Conservation (phyloP, 345 rosid genomes). For the Psidium guajava region DNA sequence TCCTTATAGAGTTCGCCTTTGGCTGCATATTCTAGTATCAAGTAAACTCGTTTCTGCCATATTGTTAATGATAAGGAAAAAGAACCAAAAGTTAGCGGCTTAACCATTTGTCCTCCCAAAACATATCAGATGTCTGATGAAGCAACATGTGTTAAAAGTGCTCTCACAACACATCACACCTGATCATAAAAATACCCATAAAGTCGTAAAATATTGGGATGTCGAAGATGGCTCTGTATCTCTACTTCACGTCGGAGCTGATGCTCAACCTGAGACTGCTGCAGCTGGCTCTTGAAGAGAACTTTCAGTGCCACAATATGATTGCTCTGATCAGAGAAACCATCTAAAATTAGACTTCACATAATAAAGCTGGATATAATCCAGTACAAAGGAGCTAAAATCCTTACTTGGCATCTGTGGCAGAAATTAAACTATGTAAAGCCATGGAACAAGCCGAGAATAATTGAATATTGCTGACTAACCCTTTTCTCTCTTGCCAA, state of each 20-base stretch:
- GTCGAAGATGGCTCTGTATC: constrained; percentile 92
- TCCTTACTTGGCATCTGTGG: background rate
- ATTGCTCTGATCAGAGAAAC: constrained; percentile 49
- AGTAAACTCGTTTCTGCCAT: constrained; percentile 66
- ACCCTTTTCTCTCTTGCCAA: constrained; percentile 88
- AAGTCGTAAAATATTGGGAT: constrained; percentile 79
- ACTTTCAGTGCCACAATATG: constrained; percentile 91
- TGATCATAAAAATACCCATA: constrained; percentile 98
- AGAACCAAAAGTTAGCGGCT: background rate
- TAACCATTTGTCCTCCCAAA: constrained; percentile 5
- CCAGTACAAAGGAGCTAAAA: background rate
- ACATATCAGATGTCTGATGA: background rate
- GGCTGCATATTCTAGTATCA: constrained; percentile 80
- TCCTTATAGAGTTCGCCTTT: constrained; percentile 91
- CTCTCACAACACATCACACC: constrained; percentile 16
- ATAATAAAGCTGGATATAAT: background rate
- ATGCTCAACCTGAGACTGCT: constrained; percentile 93
- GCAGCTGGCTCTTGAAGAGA: constrained; percentile 88
- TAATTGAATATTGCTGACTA: background rate
- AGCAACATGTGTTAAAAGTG: background rate
- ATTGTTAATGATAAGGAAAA: background rate
- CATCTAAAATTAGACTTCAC: background rate
- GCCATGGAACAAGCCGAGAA: background rate
- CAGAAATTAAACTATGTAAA: background rate
- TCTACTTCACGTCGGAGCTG: constrained; percentile 96